These are phyloP conservation scores for Saccharomyces jurei DNA, from an alignment of 805 yeast species.

Conservation along the genomic window DNA sequence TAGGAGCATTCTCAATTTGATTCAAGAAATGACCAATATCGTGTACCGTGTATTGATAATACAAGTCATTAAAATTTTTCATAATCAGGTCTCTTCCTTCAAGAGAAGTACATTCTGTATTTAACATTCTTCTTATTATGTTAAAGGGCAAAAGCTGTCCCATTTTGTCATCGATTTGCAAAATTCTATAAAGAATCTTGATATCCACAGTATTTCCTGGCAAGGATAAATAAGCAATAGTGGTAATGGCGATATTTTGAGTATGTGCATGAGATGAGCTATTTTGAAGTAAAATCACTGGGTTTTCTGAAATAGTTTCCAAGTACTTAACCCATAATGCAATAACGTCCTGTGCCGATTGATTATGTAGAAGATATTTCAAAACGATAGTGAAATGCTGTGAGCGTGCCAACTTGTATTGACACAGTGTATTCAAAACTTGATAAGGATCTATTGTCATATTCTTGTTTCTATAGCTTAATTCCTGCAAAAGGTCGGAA, in stretches of 20 bases:
- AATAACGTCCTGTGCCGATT: slow-evolving; percentile 22
- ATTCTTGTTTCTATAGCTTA: neutral
- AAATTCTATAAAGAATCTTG: slow-evolving; percentile 16
- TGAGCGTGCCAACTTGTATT: slow-evolving; percentile 22
- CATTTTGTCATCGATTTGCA: slow-evolving; percentile 12
- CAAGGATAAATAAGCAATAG: slow-evolving; percentile 21
- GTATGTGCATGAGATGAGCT: slow-evolving; percentile 12
- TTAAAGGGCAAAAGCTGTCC: slow-evolving; percentile 10
- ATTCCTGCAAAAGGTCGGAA: neutral
- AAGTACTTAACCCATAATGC: slow-evolving; percentile 28
- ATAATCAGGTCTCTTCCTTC: neutral
- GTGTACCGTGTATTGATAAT: slow-evolving; percentile 6
- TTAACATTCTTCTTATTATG: slow-evolving; percentile 4
- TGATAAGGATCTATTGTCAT: slow-evolving; percentile 18
- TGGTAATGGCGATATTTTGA: slow-evolving; percentile 16
- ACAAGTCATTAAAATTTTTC: slow-evolving; percentile 4
- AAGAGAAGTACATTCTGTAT: neutral
- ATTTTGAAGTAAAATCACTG: slow-evolving; percentile 3
- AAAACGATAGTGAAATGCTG: slow-evolving; percentile 24
- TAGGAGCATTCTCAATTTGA: slow-evolving; percentile 9
- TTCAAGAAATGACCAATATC: slow-evolving; percentile 7
- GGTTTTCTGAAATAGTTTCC: slow-evolving; percentile 14
- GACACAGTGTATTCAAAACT: slow-evolving; percentile 19
- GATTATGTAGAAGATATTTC: slow-evolving; percentile 13
- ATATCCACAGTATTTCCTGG: slow-evolving; percentile 17